Base-by-base conservation (phyloP, 257 asterid genomes). In the Nyctanthes arbortristis region DNA sequence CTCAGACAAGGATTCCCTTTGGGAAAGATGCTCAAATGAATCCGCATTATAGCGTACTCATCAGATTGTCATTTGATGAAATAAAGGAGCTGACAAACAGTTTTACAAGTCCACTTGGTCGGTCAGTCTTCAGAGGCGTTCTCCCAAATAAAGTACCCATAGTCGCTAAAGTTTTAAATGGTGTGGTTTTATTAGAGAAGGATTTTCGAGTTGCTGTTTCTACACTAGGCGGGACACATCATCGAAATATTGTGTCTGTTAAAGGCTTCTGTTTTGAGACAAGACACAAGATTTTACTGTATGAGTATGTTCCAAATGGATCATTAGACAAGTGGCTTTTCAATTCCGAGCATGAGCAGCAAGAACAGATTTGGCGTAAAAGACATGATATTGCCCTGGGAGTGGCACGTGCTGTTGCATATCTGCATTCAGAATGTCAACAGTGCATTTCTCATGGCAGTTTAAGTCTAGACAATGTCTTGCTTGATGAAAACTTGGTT, bases 201-300 rank as follows among this genome's bases (percentile, higher is more conserved):
- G 93, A 87, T 68, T 87, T 87, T 45, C 87, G 93, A 0, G 80
- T 71, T 9, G 79, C 80, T 2, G 83, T 84, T 49, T 77, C 89
- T 54, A 75, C 67, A 7, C 59, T 87, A 66, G 85, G 91, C 18
- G 91, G 89, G 68, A 87, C 82, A 0, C 94, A 87, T 65, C 94
- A 87, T 47, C 73, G 91, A 16, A 87, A 87, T 57, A 77, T 87
- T 7, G 86, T 52, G 9, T 78, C 94, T 0, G 58, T 87, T 0
- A 87, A 85, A 71, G 94, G 91, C 10, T 87, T 87, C 66, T 85
- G 94, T 25, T 87, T 70, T 28, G 94, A 87, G 9, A 66, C 66
- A 16, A 76, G 71, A 39, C 81, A 79, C 68, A 87, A 87, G 73
- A 7, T 77, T 30, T 80, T 84, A 25, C 69, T 87, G 5, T 87